These are phyloP conservation scores for Cytospora paraplurivora DNA, from an alignment of 2,329 filamentous ascomycete species.

Conservation along the genomic window DNA sequence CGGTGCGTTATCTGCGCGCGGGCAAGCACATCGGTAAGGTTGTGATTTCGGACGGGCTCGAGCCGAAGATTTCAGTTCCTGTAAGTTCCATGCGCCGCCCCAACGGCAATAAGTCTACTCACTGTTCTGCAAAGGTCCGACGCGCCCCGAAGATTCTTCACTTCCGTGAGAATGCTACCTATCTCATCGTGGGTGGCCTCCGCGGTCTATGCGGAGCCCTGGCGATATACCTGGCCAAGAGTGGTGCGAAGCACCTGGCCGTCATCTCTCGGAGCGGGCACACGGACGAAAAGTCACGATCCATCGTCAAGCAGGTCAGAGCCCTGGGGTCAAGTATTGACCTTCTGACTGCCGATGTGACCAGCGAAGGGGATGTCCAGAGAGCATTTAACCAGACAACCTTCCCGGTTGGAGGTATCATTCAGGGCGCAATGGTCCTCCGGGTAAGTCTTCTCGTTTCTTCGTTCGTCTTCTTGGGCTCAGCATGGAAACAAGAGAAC, in stretches of 20 bases:
- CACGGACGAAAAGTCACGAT: neutral
- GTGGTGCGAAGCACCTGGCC: constrained; percentile 37
- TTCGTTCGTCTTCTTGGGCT: too few relatives aligned
- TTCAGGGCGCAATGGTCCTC: constrained; percentile 51
- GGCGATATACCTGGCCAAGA: constrained; percentile 35
- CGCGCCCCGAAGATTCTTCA: constrained; percentile 16
- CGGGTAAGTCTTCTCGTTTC: neutral
- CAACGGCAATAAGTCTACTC: too few relatives aligned
- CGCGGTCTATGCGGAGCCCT: constrained; percentile 38
- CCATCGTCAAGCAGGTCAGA: constrained; percentile 31
- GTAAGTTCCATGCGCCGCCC: constrained; percentile 6
- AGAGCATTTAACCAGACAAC: constrained; percentile 29
- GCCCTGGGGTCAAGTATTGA: constrained; percentile 31
- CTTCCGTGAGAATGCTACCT: constrained; percentile 31
- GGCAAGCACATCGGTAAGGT: constrained; percentile 37
- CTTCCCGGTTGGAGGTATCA: constrained; percentile 44
- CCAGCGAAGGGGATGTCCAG: constrained; percentile 35
- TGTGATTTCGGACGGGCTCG: constrained; percentile 36
- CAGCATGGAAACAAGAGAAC: too few relatives aligned
- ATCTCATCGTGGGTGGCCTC: constrained; percentile 39
- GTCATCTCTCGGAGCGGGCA: constrained; percentile 35
- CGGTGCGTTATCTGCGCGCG: constrained; percentile 42
- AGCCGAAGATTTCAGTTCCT: constrained; percentile 30
- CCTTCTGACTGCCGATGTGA: constrained; percentile 35
- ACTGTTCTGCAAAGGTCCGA: neutral